Conservation (phyloP, 805 yeast species). For the Candida nitratophila region DNA sequence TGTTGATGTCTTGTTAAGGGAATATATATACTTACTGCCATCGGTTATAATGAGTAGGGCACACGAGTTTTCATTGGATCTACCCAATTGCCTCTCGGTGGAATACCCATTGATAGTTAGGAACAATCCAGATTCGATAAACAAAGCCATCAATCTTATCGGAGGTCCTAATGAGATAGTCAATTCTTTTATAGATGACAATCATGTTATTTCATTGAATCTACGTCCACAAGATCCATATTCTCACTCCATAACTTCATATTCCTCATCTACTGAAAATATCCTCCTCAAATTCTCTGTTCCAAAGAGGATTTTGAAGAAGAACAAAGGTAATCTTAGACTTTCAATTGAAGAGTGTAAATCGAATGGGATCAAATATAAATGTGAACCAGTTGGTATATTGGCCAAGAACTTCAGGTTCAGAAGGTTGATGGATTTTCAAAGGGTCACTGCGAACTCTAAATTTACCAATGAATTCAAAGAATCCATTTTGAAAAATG, state of each 20-base stretch:
- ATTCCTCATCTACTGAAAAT: constrained; percentile 45
- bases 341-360: constrained; percentile 33
- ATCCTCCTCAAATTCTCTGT: constrained; percentile 51
- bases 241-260: constrained; percentile 59
- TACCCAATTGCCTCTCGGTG: constrained; percentile 67
- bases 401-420: constrained; percentile 66
- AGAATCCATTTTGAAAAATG: constrained; percentile 33
- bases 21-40: neutral
- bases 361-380: constrained; percentile 21
- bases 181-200: constrained; percentile 33
- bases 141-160: constrained; percentile 58
- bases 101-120: constrained; percentile 74
- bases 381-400: constrained; percentile 56
- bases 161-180: constrained; percentile 50
- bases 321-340: constrained; percentile 34
- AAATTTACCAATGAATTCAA: constrained; percentile 35
- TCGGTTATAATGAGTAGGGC: neutral
- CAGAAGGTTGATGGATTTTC: constrained; percentile 86
- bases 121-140: constrained; percentile 29
- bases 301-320: constrained; percentile 45
- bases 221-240: constrained; percentile 28
- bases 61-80: constrained; percentile 50
- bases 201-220: constrained; percentile 20
- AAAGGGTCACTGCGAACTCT: constrained; percentile 55
- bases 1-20: no score